Evolutionary conservation across 257 asterid species (phyloP), one percentile per base, ranked within the genome.

Genomic region (Fraxinus quadrangulata): DNA sequence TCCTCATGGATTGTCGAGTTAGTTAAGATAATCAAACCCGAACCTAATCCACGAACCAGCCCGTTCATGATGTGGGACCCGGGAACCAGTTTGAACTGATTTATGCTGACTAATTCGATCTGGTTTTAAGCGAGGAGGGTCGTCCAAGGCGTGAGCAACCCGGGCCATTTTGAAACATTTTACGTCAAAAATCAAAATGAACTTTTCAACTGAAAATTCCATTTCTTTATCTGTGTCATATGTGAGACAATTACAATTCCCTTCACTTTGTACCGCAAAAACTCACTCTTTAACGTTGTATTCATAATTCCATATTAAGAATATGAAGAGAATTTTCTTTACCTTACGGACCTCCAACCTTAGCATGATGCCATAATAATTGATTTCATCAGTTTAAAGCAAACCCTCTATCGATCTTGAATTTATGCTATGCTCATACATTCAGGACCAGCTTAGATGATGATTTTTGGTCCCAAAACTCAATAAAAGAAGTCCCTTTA

Each of bases 371-470:
- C 28, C 28, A 26, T 26, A 51, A 61, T 67, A 49, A 13, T 49
- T 19, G n/a, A 16, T 49, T 19, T 19, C 19, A 19, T 49, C 5
- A 16, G 24, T 63, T 37, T 6, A 37, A 37, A 37, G 42, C 47
- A 61, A 37, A 63, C 6, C 74, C 37, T 56, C 54, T 56, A 23
- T 51, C 24, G 51, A 49, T 49, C 61, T 4, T 31, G 47, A 68
- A 65, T 72, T 54, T 54, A 81, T 84, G 70, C 75, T 81, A 71
- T 73, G 74, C 66, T 49, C 16, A 49, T 49, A 49, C 83, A 70
- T 74, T 73, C 75, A 77, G 86, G 81, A 82, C 83, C 84, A 82
- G 71, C 72, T 77, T 71, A 78, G 75, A 81, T 81, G 80, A 81
- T 78, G 75, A 63, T 74, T 59, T 39, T 74, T 77, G 84, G 84